Evolutionary conservation across 208 protist genomes (phyloP).

Genomic region (Leishmania tarentolae): DNA sequence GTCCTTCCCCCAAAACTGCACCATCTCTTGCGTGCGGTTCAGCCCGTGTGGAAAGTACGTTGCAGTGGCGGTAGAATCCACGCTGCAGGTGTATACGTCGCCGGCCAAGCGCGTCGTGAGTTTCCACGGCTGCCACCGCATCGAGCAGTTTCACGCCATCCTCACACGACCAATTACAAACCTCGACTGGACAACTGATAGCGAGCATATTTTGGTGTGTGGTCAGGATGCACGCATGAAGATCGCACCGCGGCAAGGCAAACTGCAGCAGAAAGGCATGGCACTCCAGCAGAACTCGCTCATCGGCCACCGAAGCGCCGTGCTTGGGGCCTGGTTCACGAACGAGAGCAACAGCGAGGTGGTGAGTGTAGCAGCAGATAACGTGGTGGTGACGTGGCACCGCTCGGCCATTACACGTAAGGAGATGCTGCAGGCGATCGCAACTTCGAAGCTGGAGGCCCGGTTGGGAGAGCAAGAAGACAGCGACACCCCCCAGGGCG

Average conservation of each 20-base stretch:
- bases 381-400: constrained; percentile 82
- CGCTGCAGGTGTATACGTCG: constrained; percentile 87
- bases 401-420: constrained; percentile 66
- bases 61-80: constrained; percentile 85
- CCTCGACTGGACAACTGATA: constrained; percentile 87
- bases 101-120: constrained; percentile 82
- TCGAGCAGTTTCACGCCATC: constrained; percentile 85
- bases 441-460: constrained; percentile 63
- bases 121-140: constrained; percentile 86
- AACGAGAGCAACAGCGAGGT: constrained; percentile 49
- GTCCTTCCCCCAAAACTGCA: constrained; percentile 82
- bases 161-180: constrained; percentile 78
- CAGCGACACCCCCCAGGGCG: constrained; percentile 30
- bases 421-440: constrained; percentile 86
- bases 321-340: constrained; percentile 89
- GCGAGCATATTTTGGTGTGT: constrained; percentile 82
- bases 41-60: constrained; percentile 89
- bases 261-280: constrained; percentile 75
- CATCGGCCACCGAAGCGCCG: constrained; percentile 85
- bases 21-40: constrained; percentile 72
- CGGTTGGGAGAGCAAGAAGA: constrained; percentile 36
- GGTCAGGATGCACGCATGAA: constrained; percentile 90
- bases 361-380: constrained; percentile 82
- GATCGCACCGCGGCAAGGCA: constrained; percentile 83
- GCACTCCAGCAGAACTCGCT: constrained; percentile 80